These are phyloP conservation scores for Thymus mandschuricus DNA, from an alignment of 257 asterid genomes.

Conservation along the genomic window DNA sequence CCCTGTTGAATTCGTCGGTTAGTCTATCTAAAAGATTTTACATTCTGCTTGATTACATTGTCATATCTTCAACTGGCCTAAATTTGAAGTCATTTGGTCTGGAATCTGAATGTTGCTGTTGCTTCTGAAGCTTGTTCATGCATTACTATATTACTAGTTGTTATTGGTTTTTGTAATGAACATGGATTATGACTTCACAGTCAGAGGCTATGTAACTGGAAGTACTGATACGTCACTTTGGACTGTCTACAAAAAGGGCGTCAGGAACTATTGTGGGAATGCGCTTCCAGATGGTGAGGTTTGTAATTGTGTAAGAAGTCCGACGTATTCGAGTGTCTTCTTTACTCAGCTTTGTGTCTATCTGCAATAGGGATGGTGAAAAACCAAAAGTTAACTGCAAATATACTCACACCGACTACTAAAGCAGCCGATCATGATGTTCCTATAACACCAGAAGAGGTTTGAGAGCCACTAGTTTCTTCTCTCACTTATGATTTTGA, in stretches of 20 bases:
- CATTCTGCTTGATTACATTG: background rate
- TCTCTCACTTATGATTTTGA: background rate
- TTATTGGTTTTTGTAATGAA: constrained; percentile 22
- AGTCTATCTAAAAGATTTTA: constrained; percentile 32
- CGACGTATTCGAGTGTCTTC: background rate
- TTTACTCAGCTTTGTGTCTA: constrained; percentile 18
- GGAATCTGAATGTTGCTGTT: background rate
- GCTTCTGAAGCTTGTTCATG: background rate
- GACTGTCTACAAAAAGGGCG: constrained; percentile 89
- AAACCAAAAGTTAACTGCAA: constrained; percentile 70
- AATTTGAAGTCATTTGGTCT: constrained; percentile 2
- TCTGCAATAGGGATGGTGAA: constrained; percentile 72
- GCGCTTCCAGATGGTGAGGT: constrained; percentile 87
- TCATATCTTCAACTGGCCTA: constrained; percentile 4
- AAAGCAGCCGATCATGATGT: constrained; percentile 97
- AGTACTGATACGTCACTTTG: constrained; percentile 97
- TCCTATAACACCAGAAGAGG: constrained; percentile 92
- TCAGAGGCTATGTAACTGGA: constrained; percentile 95
- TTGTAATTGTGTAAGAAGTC: constrained; percentile 31
- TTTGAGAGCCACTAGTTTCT: constrained; percentile 30
- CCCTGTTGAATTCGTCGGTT: constrained; percentile 97
- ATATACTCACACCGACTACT: constrained; percentile 90
- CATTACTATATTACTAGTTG: background rate
- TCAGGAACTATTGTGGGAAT: constrained; percentile 87
- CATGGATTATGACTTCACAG: constrained; percentile 41